Percentiles rank a stretch among this genome's conserved stretches.
phyloP scores from a whole-genome alignment of 2,329 filamentous ascomycete species.

The Daldinia sp. region DNA sequence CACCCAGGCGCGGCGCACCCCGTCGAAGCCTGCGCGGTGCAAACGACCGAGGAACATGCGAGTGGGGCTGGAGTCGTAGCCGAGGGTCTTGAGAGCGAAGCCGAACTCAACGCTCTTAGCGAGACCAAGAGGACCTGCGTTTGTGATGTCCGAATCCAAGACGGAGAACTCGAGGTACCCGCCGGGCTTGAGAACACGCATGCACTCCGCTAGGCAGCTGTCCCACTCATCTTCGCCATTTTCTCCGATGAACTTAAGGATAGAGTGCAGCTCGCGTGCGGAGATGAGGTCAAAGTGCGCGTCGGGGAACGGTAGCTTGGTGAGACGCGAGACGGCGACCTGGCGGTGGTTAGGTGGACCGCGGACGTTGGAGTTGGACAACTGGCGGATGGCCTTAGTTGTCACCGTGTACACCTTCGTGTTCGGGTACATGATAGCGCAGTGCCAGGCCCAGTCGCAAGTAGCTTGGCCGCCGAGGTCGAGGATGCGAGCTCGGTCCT shows the following conservation, averaged over 20 bases:
- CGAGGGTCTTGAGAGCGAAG: constrained; percentile 85
- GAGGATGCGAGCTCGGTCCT: constrained; percentile 72
- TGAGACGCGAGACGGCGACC: constrained; percentile 78
- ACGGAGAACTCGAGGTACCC: constrained; percentile 92
- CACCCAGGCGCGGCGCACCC: constrained; percentile 86
- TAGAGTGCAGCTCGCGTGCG: constrained; percentile 83
- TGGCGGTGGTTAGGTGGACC: constrained; percentile 89
- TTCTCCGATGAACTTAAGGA: constrained; percentile 77
- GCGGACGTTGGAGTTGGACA: constrained; percentile 77
- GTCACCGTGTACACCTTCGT: constrained; percentile 89
- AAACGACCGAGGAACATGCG: constrained; percentile 82
- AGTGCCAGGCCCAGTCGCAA: constrained; percentile 96
- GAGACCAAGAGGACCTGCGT: constrained; percentile 79
- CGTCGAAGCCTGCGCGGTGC: constrained; percentile 76
- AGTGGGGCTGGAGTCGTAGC: constrained; percentile 87
- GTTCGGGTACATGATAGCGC: constrained; percentile 84
- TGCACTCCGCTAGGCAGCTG: constrained; percentile 82
- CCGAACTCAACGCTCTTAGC: constrained; percentile 92
- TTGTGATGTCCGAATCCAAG: constrained; percentile 89
- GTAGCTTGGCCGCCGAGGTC: constrained; percentile 86
- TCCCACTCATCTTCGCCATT: constrained; percentile 86
- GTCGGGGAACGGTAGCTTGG: constrained; percentile 83
- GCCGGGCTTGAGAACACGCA: constrained; percentile 90
- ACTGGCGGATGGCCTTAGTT: constrained; percentile 73
- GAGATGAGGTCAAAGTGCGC: constrained; percentile 92